These are phyloP conservation scores for Nitzschia palea DNA, from an alignment of 108 stramenopile genomes.

Conservation along the genomic window DNA sequence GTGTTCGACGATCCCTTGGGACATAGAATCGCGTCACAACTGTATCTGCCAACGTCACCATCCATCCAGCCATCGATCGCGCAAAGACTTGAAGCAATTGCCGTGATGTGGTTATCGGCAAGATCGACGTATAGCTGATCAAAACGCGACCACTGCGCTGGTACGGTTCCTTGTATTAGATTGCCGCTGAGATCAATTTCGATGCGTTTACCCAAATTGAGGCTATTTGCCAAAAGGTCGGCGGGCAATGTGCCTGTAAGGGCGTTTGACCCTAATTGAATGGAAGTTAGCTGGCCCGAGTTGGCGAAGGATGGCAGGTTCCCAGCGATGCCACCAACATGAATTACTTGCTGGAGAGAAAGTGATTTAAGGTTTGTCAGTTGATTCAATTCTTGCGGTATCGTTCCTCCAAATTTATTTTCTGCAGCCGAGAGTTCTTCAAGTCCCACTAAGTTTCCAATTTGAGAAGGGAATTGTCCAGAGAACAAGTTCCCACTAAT, in stretches of 20 bases:
- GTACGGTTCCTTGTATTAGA: conserved; percentile 39
- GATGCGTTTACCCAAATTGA: conserved; percentile 14
- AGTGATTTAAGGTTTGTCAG: conserved; percentile 33
- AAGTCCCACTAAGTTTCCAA: conserved; percentile 37
- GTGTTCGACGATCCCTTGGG: conserved; percentile 58
- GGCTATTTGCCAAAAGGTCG: conserved; percentile 40
- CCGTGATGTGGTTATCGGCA: conserved; percentile 42
- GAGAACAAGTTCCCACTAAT: conserved; percentile 47
- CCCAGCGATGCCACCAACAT: conserved; percentile 30
- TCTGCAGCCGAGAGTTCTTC: conserved; percentile 34
- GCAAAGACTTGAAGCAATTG: conserved; percentile 40
- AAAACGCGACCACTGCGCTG: conserved; percentile 45
- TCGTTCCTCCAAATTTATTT: conserved; percentile 52
- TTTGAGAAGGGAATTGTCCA: conserved; percentile 48
- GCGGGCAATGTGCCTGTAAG: conserved; percentile 49
- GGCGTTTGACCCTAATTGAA: conserved; percentile 49
- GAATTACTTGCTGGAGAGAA: conserved; percentile 36
- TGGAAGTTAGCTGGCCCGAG: conserved; percentile 31
- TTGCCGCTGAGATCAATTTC: conserved; percentile 43
- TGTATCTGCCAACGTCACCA: conserved; percentile 53
- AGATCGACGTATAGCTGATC: conserved; percentile 37
- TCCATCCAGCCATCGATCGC: conserved; percentile 40
- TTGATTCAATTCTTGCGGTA: conserved; percentile 40
- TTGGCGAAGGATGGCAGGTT: conserved; percentile 26
- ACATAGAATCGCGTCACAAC: conserved; percentile 81